A percentile compares a stretch with the other conserved stretches of the same genome.
Evolutionary conservation across 305 asterid species (phyloP).

Genomic region (Fraxinus sp.): DNA sequence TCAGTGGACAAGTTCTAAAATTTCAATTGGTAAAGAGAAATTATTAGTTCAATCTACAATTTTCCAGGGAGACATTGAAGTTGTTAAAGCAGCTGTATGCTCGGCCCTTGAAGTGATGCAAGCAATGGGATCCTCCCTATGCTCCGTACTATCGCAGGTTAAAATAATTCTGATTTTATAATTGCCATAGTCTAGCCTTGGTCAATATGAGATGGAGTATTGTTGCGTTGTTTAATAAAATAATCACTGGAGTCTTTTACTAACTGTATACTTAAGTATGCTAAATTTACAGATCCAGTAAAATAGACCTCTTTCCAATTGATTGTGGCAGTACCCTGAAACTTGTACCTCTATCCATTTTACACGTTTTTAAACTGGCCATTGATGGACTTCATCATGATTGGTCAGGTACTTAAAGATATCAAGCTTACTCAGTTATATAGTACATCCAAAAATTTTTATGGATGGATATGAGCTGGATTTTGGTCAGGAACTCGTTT

Average conservation of each 20-base stretch:
- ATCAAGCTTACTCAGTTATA: neutral
- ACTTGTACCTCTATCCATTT: neutral
- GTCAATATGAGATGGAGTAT: neutral
- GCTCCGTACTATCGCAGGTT: slow-evolving; percentile 56
- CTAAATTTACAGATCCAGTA: neutral
- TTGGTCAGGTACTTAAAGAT: neutral
- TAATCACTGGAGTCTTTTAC: neutral
- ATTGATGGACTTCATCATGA: neutral
- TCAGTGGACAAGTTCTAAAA: slow-evolving; percentile 21
- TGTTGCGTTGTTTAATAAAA: neutral
- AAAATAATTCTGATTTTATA: slow-evolving; percentile 18
- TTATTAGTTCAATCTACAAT: slow-evolving; percentile 13
- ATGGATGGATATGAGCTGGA: neutral
- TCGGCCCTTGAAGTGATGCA: slow-evolving; percentile 84
- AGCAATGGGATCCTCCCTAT: slow-evolving; percentile 71
- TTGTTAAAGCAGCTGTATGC: slow-evolving; percentile 65
- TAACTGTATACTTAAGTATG: neutral
- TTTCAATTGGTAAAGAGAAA: neutral
- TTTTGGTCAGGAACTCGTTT: neutral
- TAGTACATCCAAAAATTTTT: neutral
- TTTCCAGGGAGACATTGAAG: slow-evolving; percentile 63
- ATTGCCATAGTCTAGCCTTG: slow-evolving; percentile 4
- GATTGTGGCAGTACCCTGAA: neutral
- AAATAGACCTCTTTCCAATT: neutral
- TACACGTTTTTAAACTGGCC: neutral